Conservation (phyloP, 2,329 filamentous ascomycete species). For the Xylaria sp. region DNA sequence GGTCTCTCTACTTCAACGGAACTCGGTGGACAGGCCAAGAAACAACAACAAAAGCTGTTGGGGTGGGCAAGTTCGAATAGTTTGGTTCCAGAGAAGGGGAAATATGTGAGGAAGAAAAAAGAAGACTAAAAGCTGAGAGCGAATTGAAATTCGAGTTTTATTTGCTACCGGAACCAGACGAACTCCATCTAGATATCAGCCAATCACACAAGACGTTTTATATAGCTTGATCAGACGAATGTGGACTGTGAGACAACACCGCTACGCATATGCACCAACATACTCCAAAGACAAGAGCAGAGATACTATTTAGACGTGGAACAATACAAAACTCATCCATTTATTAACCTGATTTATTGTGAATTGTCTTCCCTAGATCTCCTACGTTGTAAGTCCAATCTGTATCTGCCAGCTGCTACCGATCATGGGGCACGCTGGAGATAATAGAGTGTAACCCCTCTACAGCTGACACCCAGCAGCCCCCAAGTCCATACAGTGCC, state of each 20-base stretch:
- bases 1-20: slow-evolving; percentile 64
- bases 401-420: slow-evolving; percentile 22
- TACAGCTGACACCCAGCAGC: slow-evolving; percentile 32
- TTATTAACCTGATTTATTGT: neutral
- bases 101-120: slow-evolving; percentile 58
- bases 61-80: slow-evolving; percentile 46
- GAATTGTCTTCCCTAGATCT: neutral
- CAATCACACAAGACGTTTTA: slow-evolving; percentile 35
- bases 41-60: slow-evolving; percentile 37
- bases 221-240: neutral
- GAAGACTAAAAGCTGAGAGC: slow-evolving; percentile 40
- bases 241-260: neutral
- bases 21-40: slow-evolving; percentile 56
- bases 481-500: neutral
- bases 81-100: slow-evolving; percentile 57
- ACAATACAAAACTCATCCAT: neutral
- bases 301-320: neutral
- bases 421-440: neutral
- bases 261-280: neutral
- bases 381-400: neutral
- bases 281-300: neutral
- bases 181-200: slow-evolving; percentile 25
- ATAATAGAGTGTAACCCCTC: slow-evolving; percentile 28
- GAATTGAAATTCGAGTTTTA: slow-evolving; percentile 28
- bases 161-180: slow-evolving; percentile 2